Evolutionary conservation across 129 eudicot species (phyloP).

Genomic region (Heracleum sosnowskyi): DNA sequence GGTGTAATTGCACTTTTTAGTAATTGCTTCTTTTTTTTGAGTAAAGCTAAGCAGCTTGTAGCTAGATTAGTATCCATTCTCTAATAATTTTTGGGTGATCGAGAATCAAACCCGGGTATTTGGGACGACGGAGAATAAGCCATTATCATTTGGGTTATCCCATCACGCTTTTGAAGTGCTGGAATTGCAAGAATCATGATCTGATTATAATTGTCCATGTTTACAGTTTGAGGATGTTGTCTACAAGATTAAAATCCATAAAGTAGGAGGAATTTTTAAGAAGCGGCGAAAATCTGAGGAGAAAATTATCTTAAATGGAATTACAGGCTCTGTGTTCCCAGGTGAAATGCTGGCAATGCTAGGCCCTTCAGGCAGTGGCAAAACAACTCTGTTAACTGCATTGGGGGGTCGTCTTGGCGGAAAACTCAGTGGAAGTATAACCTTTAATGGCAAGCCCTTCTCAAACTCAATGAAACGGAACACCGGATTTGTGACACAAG

Average conservation of each 20-base stretch:
- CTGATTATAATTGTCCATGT: not conserved
- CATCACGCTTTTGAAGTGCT: too few species aligned
- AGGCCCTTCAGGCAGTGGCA: slow-evolving; percentile 91
- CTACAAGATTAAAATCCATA: slow-evolving; percentile 36
- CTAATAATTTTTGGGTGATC: too few species aligned
- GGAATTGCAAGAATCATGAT: not conserved
- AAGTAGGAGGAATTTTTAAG: slow-evolving; percentile 23
- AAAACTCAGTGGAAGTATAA: slow-evolving; percentile 39
- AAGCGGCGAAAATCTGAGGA: slow-evolving; percentile 18
- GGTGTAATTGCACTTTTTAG: not conserved
- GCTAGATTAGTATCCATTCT: too few species aligned
- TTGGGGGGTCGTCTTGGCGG: slow-evolving; percentile 61
- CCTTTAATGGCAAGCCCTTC: slow-evolving; percentile 54
- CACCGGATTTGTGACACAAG: slow-evolving; percentile 82
- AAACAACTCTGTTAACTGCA: slow-evolving; percentile 65
- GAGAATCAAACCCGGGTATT: too few species aligned
- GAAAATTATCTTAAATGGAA: slow-evolving; percentile 43
- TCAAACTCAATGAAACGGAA: slow-evolving; percentile 47
- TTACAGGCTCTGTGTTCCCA: slow-evolving; percentile 52
- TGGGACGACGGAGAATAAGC: too few species aligned
- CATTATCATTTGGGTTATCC: too few species aligned
- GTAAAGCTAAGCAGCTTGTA: too few species aligned
- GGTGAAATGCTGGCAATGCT: slow-evolving; percentile 82
- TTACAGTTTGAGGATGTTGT: slow-evolving; percentile 64
- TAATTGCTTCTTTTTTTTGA: too few species aligned